These are phyloP conservation scores for Starmerella apicola DNA, from an alignment of 805 yeast species.

Conservation along the genomic window DNA sequence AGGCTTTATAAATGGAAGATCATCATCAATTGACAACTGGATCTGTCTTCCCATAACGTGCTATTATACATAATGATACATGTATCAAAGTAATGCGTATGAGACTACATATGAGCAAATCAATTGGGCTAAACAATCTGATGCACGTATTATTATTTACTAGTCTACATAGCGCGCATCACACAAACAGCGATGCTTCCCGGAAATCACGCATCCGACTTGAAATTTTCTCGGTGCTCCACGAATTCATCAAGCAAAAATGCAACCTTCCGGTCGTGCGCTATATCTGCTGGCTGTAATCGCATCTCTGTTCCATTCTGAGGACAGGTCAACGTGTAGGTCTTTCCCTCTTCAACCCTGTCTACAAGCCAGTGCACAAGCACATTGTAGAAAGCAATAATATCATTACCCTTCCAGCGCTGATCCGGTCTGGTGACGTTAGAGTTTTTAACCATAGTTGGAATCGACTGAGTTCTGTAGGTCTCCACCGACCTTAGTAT, in stretches of 20 bases:
- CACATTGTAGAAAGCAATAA: slow-evolving; percentile 79
- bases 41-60: too few species aligned
- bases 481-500: slow-evolving; percentile 60
- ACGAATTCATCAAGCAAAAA: slow-evolving; percentile 21
- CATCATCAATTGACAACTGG: too few species aligned
- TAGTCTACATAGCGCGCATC: too few species aligned
- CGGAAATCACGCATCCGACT: too few species aligned
- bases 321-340: slow-evolving; percentile 14
- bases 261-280: slow-evolving; percentile 14
- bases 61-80: too few species aligned
- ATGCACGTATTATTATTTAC: background rate
- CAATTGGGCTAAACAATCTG: background rate
- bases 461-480: slow-evolving; percentile 65
- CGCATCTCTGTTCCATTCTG: slow-evolving; percentile 11
- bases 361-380: slow-evolving; percentile 63
- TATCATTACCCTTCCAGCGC: slow-evolving; percentile 56
- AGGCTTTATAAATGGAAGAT: too few species aligned
- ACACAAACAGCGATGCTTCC: too few species aligned
- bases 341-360: slow-evolving; percentile 42
- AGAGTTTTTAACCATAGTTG: slow-evolving; percentile 29
- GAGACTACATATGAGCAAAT: too few species aligned
- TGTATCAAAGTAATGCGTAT: too few species aligned
- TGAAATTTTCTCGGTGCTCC: slow-evolving; percentile 15
- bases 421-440: slow-evolving; percentile 13
- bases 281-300: slow-evolving; percentile 10